These are phyloP conservation scores for Baorangia bicolor DNA, from an alignment of 768 basidiomycete genomes.

Conservation along the genomic window DNA sequence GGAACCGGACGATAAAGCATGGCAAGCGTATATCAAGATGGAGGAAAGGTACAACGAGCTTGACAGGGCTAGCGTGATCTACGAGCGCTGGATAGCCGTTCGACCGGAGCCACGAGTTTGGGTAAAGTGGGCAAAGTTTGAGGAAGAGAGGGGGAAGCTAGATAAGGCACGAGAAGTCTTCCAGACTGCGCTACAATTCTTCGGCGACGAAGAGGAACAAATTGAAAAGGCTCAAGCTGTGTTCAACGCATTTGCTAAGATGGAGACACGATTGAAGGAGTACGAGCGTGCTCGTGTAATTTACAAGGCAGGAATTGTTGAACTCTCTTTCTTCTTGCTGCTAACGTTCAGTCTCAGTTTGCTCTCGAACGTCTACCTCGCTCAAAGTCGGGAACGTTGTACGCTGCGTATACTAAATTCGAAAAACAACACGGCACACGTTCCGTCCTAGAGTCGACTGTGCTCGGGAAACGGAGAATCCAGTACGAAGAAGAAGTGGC, in stretches of 20 bases:
- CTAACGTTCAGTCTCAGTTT: constrained; percentile 53
- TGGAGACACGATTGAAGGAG: constrained; percentile 96
- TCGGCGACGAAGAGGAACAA: constrained; percentile 84
- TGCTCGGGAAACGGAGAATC: constrained; percentile 95
- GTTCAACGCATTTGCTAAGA: constrained; percentile 91
- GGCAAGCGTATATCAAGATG: constrained; percentile 99
- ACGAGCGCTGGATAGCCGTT: constrained; percentile 87
- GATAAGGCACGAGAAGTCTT: constrained; percentile 84
- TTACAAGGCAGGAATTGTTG: constrained; percentile 71
- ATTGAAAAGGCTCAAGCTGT: constrained; percentile 89
- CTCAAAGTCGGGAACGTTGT: constrained; percentile 85
- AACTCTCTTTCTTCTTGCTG: neutral
- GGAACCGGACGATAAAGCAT: constrained; percentile 99
- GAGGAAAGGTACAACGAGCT: constrained; percentile 91
- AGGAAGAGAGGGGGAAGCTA: constrained; percentile 66
- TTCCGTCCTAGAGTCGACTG: constrained; percentile 85
- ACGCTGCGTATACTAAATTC: constrained; percentile 93
- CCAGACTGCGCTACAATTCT: constrained; percentile 88
- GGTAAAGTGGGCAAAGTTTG: constrained; percentile 86
- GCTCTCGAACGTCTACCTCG: constrained; percentile 91
- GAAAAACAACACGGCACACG: constrained; percentile 97
- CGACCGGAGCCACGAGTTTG: constrained; percentile 76
- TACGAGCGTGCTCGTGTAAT: constrained; percentile 96
- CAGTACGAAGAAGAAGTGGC: constrained; percentile 96
- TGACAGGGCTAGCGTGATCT: constrained; percentile 89